Percentiles rank a stretch among this genome's conserved stretches.
These are phyloP conservation scores for Mucor piriformis DNA, from an alignment of 371 early-diverging fungal species.

Conservation along the genomic window DNA sequence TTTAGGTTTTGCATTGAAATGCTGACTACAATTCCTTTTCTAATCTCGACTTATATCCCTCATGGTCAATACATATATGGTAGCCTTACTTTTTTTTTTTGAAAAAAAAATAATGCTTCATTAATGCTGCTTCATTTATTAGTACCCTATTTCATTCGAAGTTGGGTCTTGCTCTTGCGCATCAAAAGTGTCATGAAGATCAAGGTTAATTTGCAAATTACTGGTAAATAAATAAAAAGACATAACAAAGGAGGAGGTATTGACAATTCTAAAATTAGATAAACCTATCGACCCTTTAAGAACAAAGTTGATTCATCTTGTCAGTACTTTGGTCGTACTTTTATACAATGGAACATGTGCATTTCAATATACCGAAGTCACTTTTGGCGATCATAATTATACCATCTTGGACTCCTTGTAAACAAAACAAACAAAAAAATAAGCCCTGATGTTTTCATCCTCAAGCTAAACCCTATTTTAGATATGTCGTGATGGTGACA, in stretches of 20 bases:
- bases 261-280: slow-evolving; percentile 28
- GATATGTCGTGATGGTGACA: slow-evolving; percentile 66
- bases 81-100: slow-evolving; percentile 7
- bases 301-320: slow-evolving; percentile 62
- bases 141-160: slow-evolving; percentile 68
- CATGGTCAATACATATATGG: slow-evolving; percentile 61
- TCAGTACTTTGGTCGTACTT: slow-evolving; percentile 60
- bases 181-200: slow-evolving; percentile 65
- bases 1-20: slow-evolving; percentile 56
- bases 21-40: slow-evolving; percentile 57
- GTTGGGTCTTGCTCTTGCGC: slow-evolving; percentile 60
- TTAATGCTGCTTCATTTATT: no score
- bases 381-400: slow-evolving; percentile 53
- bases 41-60: slow-evolving; percentile 51
- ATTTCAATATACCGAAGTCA: slow-evolving; percentile 70
- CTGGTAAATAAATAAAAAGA: slow-evolving; percentile 25
- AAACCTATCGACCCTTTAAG: slow-evolving; percentile 60
- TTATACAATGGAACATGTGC: slow-evolving; percentile 71
- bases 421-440: neutral
- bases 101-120: neutral
- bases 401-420: slow-evolving; percentile 52
- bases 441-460: no score
- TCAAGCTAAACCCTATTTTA: no score
- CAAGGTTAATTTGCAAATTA: slow-evolving; percentile 54
- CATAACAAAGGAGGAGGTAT: no score